Percentiles rank a stretch among this genome's conserved stretches.
Evolutionary conservation across 495 filamentous ascomycete genomes (phyloP).

Genomic region (Bathelium albidoporum): DNA sequence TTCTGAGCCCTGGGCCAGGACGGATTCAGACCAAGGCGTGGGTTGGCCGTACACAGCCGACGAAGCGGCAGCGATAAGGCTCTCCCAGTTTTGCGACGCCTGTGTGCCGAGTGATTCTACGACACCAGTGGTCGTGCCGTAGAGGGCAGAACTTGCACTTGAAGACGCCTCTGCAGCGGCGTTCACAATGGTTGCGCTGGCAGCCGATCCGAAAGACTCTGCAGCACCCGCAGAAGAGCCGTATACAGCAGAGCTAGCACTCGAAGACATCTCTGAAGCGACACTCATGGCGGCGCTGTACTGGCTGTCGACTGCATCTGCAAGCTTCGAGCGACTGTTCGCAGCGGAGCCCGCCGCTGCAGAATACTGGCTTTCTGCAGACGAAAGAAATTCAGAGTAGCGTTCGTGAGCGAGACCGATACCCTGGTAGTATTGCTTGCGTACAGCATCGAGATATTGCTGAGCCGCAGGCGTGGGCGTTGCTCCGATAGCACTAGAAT

Average conservation of each 20-base stretch:
- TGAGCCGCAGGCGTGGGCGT: conserved; percentile 47
- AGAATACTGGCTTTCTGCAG: conserved; percentile 45
- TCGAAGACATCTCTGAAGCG: conserved; percentile 4
- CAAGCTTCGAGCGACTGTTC: conserved; percentile 22
- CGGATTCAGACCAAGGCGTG: conserved; percentile 38
- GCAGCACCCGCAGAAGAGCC: conserved; percentile 29
- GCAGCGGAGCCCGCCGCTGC: conserved; percentile 17
- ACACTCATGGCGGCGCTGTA: conserved; percentile 32
- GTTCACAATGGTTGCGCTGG: conserved; percentile 35
- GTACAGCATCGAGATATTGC: conserved; percentile 49
- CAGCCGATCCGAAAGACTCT: conserved; percentile 29
- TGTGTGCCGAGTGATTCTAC: conserved; percentile 32
- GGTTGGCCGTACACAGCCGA: conserved; percentile 36
- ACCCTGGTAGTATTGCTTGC: conserved; percentile 65
- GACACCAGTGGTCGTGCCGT: conserved; percentile 37
- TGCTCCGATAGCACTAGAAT: conserved; percentile 45
- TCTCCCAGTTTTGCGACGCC: conserved; percentile 21
- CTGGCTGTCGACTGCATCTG: conserved; percentile 36
- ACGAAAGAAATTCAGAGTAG: conserved; percentile 61
- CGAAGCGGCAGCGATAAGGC: conserved; percentile 30
- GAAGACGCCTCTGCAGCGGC: conserved; percentile 19
- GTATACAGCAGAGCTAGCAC: conserved; percentile 19
- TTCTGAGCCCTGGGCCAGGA: conserved; percentile 40
- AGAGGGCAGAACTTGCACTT: conserved; percentile 20
- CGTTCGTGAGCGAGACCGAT: conserved; percentile 66